phyloP scores from a whole-genome alignment of 73 alveolate species.

The Uronychia setigera region DNA sequence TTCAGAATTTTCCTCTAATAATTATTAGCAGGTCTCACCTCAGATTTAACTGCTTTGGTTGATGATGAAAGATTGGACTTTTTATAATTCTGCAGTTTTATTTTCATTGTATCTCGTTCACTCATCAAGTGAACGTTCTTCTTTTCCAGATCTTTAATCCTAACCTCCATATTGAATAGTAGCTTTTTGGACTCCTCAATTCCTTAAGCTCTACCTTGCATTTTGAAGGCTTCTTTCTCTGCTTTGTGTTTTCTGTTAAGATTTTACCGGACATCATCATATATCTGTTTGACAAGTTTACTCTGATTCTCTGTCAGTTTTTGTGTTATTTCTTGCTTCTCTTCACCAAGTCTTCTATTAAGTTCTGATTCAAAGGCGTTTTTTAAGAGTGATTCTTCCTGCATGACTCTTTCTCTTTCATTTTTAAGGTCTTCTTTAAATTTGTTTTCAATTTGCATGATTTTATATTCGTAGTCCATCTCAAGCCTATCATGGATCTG shows the following conservation, averaged over 20 bases:
- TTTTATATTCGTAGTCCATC: background rate
- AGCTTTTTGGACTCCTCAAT: background rate
- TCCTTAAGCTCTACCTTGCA: background rate
- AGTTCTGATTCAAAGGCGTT: background rate
- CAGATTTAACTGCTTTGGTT: background rate
- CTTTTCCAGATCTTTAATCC: background rate
- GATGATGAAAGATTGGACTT: background rate
- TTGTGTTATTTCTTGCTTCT: background rate
- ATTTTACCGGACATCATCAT: background rate
- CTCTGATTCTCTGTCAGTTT: background rate
- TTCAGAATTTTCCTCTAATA: background rate
- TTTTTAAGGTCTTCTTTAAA: background rate
- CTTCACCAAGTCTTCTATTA: background rate
- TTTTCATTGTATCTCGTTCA: background rate
- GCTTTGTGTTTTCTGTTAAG: background rate
- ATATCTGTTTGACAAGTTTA: background rate
- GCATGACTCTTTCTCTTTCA: background rate
- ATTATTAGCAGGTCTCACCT: background rate
- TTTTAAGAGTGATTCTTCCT: background rate
- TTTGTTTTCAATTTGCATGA: background rate
- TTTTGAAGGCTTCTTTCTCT: background rate
- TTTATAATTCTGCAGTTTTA: background rate
- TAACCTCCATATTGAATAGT: background rate
- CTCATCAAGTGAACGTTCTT: background rate
- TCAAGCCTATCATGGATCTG: background rate